Evolutionary conservation across 192 early-diverging fungal genomes (phyloP), one percentile per base, ranked within the genome.

Genomic region (Entomortierella beljakovae): DNA sequence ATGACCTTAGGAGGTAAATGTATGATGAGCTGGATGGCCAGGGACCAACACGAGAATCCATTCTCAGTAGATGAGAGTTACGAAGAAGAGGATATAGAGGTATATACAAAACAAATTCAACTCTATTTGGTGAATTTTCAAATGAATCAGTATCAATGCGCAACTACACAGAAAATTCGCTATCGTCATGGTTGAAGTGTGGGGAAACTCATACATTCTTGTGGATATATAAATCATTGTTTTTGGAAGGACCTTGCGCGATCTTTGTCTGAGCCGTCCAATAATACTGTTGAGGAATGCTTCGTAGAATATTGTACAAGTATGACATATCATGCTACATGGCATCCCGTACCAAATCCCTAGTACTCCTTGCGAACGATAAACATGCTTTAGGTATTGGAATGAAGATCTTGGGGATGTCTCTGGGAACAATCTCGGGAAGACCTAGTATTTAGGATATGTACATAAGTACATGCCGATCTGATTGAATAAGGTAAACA

Each of bases 261-360:
- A 79, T 23, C 62, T 60, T n/a, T 64, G 67, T 55, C 75, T 42
- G 34, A 79, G 62, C 18, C 61, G 60, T 57, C 67, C 67, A 31
- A 79, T 61, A 26, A 79, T 70, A 34, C 67, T 79, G 62, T 79
- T 79, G 43, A 79, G 68, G n/a, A 79, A 70, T 6, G 75, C 75
- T 20, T 79, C 75, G 38, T 79, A 79, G 42, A 79, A 79, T n/a
- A 79, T 79, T 43, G 75, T 79, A 51, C 75, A 79, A 4, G 68
- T 79, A 51, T 79, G 75, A 42, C 75, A 79, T 11, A 79, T 79
- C 75, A 79, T 79, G 48, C 75, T 79, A 34, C 75, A 79, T 0
- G 75, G 75, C 67, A 79, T 79, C 10, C 75, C 75, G 34, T 79
- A 79, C 75, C 75, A 79, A 6, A 79, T 79, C 33, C 75, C 75